Conservation (phyloP, 352 stramenopile species). For the Globisporangium recalcitrans region DNA sequence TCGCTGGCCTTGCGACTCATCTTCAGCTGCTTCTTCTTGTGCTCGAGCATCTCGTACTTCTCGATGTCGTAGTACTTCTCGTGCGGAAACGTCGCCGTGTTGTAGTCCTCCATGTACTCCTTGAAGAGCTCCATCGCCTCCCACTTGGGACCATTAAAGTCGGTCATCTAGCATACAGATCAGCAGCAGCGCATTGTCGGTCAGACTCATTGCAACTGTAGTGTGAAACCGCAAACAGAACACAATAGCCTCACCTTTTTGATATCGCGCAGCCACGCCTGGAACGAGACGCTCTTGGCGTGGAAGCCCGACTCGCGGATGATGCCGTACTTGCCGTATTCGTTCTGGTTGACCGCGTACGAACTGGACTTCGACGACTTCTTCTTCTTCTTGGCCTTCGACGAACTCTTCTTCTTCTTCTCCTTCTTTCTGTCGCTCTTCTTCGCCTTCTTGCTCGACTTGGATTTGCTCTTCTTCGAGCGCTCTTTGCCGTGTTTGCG, state of each 20-base stretch:
- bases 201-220: neutral
- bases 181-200: neutral
- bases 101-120: conserved; percentile 97
- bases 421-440: conserved; percentile 19
- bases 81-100: conserved; percentile 95
- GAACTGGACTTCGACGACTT: conserved; percentile 22
- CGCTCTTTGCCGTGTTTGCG: conserved; percentile 22
- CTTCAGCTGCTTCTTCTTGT: conserved; percentile 78
- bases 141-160: conserved; percentile 85
- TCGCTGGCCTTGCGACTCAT: conserved; percentile 24
- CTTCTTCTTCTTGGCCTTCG: conserved; percentile 21
- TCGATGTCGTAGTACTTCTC: conserved; percentile 98
- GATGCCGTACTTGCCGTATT: conserved; percentile 97
- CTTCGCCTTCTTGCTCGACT: conserved; percentile 16
- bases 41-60: conserved; percentile 95
- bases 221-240: neutral
- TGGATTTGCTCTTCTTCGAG: conserved; percentile 19
- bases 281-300: conserved; percentile 89
- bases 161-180: conserved; percentile 34
- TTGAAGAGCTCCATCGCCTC: conserved; percentile 89
- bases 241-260: conserved; percentile 66
- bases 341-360: conserved; percentile 80
- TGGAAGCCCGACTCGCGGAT: conserved; percentile 91
- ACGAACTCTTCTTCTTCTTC: conserved; percentile 22
- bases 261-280: conserved; percentile 92